phyloP scores from a whole-genome alignment of 78 protist species.

The Pelomyxa schiedti region DNA sequence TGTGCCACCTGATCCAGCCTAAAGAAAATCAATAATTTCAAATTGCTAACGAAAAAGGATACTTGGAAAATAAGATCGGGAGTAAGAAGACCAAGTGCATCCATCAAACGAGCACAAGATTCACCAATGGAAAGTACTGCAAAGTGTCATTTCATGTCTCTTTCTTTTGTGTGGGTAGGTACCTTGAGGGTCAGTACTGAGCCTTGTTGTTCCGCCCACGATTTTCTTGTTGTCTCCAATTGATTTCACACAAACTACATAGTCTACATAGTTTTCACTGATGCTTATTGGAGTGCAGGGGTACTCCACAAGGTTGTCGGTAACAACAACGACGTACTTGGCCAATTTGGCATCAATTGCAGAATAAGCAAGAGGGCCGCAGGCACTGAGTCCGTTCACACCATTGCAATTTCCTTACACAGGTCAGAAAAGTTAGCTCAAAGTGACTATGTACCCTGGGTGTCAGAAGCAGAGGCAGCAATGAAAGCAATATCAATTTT shows the following conservation, averaged over 20 bases:
- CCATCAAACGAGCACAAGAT: background rate
- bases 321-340: background rate
- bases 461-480: background rate
- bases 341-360: background rate
- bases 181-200: background rate
- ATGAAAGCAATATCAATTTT: background rate
- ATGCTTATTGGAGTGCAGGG: background rate
- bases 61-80: background rate
- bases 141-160: too few species aligned
- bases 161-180: too few species aligned
- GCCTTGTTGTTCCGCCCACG: background rate
- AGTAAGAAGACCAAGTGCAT: background rate
- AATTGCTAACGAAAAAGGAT: too few species aligned
- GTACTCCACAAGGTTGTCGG: background rate
- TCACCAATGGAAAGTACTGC: background rate
- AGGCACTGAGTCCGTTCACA: background rate
- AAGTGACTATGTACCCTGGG: too few species aligned
- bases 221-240: background rate
- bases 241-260: background rate
- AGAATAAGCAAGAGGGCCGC: background rate
- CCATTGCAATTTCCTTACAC: background rate
- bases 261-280: background rate
- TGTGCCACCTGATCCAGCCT: background rate
- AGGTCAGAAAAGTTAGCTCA: too few species aligned
- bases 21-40: too few species aligned